Evolutionary conservation across 139 green algal species (phyloP), one percentile per base, ranked within the genome.

Genomic region (Parachlorella kessleri): DNA sequence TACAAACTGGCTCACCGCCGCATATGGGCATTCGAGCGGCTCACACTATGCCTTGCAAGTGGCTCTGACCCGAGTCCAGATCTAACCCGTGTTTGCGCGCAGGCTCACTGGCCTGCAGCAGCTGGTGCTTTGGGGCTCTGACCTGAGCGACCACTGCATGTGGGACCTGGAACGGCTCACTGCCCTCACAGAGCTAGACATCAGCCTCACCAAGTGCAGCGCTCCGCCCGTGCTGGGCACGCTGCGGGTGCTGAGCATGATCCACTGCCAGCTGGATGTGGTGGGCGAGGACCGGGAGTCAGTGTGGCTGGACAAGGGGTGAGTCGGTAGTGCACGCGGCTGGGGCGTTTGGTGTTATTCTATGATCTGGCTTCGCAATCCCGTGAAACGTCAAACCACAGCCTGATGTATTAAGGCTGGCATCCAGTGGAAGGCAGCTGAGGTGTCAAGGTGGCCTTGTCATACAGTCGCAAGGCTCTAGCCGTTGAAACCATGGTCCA

Each of bases 281-380:
- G 38, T 36, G n/a, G 59, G 64, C 4, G 59, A 65, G 4, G 66
- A 59, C 24, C 38, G 54, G 73, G 73, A 72, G 30, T 35, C 55
- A 4, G 8, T 59, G 0, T 78, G 72, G 72, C 72, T 78, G 72
- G 48, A 78, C 4, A 40, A 55, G 24, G 72, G 72, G 72, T 78
- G 37, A 48, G 72, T 3, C n/a, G 37, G 64, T 4, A 38, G 63
- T 7, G 53, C 37, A 14, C 2, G 36, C 18, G 10, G 21, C 66
- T 53, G 35, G 35, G 21, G 30, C 33, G 7, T 39, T 37, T 37
- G 24, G n/a, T 55, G 38, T 37, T n/a, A n/a, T n/a, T n/a, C n/a
- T n/a, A n/a, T n/a, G n/a, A n/a, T n/a, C n/a, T n/a, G n/a, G n/a
- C n/a, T n/a, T n/a, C n/a, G n/a, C n/a, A n/a, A n/a, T n/a, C n/a